Base-by-base conservation (phyloP, 2,329 filamentous ascomycete species). In the Furcasterigmium furcatum region DNA sequence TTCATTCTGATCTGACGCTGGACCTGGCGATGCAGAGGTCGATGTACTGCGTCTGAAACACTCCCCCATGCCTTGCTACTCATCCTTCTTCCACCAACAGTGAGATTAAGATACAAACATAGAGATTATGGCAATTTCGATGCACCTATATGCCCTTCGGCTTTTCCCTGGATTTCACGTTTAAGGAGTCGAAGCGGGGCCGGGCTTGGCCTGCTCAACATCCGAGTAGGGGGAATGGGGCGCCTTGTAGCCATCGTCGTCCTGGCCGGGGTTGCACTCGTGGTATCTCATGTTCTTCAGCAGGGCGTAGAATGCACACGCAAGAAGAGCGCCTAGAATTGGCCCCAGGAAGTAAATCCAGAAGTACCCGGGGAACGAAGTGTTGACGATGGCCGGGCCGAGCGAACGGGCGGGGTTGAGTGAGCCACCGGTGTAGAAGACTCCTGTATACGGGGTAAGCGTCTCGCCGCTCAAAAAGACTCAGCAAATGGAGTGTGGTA, bases 341-440 rank as follows among this genome's bases (percentile, higher is more conserved):
- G 79, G 78, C 0, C 76, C 78, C 10, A 80, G 52, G 70, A 74
- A 78, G 62, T 76, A 79, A 53, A 78, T 77, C 74, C 74, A 79
- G 45, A 75, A 70, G 55, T 77, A 74, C 14, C 55, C 54, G 2
- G 63, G 59, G 54, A 77, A 76, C 1, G 43, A 49, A 5, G 61
- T 58, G 2, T 59, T 61, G 32, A 74, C 58, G 19, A 73, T 68
- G 21, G 67, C 72, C 8, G 74, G 74, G 2, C 75, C 75, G 35
- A 79, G 69, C 0, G 73, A 74, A 32, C 75, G 65, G 2, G 72
- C 74, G 4, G 75, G 75, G 55, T 79, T 78, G 52, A 78, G 64
- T 9, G 65, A 68, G 6, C 70, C 73, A 19, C 71, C 71, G 2
- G 74, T 76, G 52, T 66, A 77, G 51, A 70, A 68, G 19, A 73